Evolutionary conservation across 371 early-diverging fungal species (phyloP).

Genomic region (Mortierella sp.): DNA sequence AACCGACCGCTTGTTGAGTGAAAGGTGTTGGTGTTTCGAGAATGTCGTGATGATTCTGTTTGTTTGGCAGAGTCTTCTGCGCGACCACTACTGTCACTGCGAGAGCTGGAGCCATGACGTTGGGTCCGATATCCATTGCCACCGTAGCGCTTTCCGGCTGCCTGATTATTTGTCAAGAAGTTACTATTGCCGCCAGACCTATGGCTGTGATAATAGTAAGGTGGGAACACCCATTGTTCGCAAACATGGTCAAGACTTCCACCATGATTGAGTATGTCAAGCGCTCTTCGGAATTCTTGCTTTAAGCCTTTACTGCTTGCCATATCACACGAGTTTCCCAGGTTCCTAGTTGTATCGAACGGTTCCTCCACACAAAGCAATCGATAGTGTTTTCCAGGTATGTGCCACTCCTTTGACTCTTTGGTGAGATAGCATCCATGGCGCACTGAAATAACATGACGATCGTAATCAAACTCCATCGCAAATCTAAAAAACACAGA

Average conservation of each 20-base stretch:
- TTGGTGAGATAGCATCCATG: constrained; percentile 82
- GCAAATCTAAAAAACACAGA: constrained; percentile 58
- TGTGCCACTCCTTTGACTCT: constrained; percentile 86
- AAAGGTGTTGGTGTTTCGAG: background rate
- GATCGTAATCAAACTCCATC: constrained; percentile 84
- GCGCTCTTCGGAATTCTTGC: constrained; percentile 82
- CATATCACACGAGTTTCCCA: constrained; percentile 91
- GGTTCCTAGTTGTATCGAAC: constrained; percentile 84
- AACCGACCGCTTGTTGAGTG: background rate
- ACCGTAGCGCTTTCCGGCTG: constrained; percentile 46
- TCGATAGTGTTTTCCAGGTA: constrained; percentile 67
- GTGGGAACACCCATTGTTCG: constrained; percentile 58
- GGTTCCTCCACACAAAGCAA: constrained; percentile 94
- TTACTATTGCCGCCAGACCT: constrained; percentile 15
- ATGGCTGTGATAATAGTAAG: constrained; percentile 43
- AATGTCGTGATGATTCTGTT: constrained; percentile 3
- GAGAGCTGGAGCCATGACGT: constrained; percentile 9
- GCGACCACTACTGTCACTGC: constrained; percentile 8
- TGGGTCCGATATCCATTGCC: constrained; percentile 29
- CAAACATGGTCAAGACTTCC: constrained; percentile 59
- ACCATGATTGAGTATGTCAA: constrained; percentile 67
- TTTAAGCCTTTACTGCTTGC: constrained; percentile 80
- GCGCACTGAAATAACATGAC: constrained; percentile 83
- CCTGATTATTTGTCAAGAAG: constrained; percentile 20
- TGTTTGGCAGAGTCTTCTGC: background rate